A percentile compares a stretch with the other conserved stretches of the same genome.
Evolutionary conservation across 768 basidiomycete species (phyloP).

Genomic region (Cantharellus cinnabarinus): DNA sequence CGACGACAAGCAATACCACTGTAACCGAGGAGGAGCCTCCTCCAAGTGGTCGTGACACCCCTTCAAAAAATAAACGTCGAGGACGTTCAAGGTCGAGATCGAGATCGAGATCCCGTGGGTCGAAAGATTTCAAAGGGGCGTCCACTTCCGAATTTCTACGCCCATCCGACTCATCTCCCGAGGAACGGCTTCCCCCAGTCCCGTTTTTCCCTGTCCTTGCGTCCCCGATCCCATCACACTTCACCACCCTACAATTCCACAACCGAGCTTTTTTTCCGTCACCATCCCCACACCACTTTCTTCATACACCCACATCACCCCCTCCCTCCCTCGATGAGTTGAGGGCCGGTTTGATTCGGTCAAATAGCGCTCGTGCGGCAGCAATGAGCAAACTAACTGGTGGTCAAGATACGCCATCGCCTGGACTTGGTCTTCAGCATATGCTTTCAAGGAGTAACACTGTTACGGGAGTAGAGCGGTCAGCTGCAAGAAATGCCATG

Average conservation of each 20-base stretch:
- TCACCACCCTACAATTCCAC: neutral
- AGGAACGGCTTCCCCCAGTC: neutral
- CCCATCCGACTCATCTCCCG: neutral
- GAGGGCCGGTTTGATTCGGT: constrained; percentile 40
- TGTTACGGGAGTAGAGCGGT: constrained; percentile 45
- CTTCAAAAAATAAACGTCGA: neutral
- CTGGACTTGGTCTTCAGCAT: constrained; percentile 28
- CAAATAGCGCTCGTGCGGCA: constrained; percentile 63
- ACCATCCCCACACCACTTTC: constrained; percentile 1
- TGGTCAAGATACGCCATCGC: constrained; percentile 34
- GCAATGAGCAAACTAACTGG: constrained; percentile 78
- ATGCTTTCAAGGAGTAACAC: constrained; percentile 50
- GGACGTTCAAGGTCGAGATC: neutral
- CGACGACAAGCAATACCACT: neutral
- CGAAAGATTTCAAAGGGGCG: neutral
- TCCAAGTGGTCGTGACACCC: neutral
- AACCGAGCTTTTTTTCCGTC: neutral
- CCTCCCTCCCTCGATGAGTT: constrained; percentile 29
- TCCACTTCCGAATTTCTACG: neutral
- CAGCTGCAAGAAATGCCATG: constrained; percentile 27
- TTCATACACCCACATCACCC: constrained; percentile 5
- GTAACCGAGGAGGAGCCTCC: neutral
- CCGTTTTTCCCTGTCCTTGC: neutral
- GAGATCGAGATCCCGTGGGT: neutral
- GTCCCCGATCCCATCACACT: constrained; percentile 2